Base-by-base conservation (phyloP, 352 stramenopile genomes). In the Globisporangium ultimum region DNA sequence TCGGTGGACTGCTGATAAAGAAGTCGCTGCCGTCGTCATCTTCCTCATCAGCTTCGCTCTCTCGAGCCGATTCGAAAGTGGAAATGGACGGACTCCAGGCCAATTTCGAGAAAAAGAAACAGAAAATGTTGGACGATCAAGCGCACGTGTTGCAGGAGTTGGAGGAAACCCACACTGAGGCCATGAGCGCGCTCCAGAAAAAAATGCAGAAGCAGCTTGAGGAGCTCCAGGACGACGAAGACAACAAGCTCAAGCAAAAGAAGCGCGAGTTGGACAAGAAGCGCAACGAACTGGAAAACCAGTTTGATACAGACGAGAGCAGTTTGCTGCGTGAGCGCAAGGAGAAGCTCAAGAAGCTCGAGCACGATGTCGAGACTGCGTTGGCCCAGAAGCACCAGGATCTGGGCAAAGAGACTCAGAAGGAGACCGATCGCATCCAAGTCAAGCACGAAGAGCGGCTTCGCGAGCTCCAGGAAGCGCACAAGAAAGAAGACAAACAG, bases 231-330 rank as follows among this genome's bases (percentile, higher is more conserved):
- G 74, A 88, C 15, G 65, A 84, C 9, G 71, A 87, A 45, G 79
- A 85, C 12, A 58, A 59, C 50, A 87, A 75, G 40, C 48, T 85
- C 11, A 89, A 88, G 45, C 76, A 89, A 36, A 63, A 74, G 18
- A 87, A 81, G 34, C 68, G 68, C 17, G 80, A 91, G 45, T 62
- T 86, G 4, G 75, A 87, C n/a, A 90, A 84, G 56, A 87, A 87
- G 48, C 64, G 73, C 21, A 79, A 84, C 38, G 76, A 88, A 18
- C 58, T 92, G 14, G 80, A 92, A 59, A 78, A 86, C 38, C 72
- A 88, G 41, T 85, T 82, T 36, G 80, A 91, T 56, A 75, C 70
- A 52, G 76, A 88, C 24, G 76, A 91, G 48, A 88, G 71, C 52
- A 59, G 67, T 34, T 24, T 86, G 22, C 50, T 82, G 15, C 68